Base-by-base conservation (phyloP, 148 eudicot genomes). In the Persicaria maculosa region DNA sequence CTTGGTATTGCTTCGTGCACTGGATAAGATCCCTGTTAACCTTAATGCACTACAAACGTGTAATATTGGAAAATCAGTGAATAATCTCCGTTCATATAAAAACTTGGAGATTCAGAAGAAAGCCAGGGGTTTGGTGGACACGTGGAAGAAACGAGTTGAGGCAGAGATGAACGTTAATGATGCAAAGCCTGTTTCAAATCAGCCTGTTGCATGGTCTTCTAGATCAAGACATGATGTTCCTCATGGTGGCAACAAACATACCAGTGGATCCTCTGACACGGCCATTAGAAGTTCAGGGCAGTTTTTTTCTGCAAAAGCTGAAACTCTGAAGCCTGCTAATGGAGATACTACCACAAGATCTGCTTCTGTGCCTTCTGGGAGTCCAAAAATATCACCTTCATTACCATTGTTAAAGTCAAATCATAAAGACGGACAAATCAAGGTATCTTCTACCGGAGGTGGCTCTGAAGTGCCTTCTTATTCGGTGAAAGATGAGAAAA, bases 61-160 rank as follows among this genome's bases (percentile, higher is more conserved):
- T 82, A 88, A 91, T 80, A 83, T 91, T 76, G 98, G 98, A 47
- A 91, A 86, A 80, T 94, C 97, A 48, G 98, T 94, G 72, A 94
- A 94, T 78, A 88, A 82, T 77, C 74, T 94, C 44, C 85, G 98
- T 16, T 71, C 81, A 14, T 93, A 91, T 67, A 94, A 82, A 78
- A 94, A 88, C 75, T 62, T 83, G 11, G 97, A 94, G 74, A 94
- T 94, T 79, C 98, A 94, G 81, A 91, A 87, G 85, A 94, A 91
- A 80, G 93, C 98, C 15, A 85, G 91, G 82, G 79, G 83, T 78
- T 84, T 94, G 79, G 97, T 94, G 62, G 95, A 90, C 76, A 91
- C 93, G 36, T 94, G 98, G 98, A 94, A 94, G 83, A 90, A 87
- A 79, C 90, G 97, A 14, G 98, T 94, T 74, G 93, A 90, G 83